Conservation (phyloP, 805 yeast species). For the Candida ascalaphidarum region DNA sequence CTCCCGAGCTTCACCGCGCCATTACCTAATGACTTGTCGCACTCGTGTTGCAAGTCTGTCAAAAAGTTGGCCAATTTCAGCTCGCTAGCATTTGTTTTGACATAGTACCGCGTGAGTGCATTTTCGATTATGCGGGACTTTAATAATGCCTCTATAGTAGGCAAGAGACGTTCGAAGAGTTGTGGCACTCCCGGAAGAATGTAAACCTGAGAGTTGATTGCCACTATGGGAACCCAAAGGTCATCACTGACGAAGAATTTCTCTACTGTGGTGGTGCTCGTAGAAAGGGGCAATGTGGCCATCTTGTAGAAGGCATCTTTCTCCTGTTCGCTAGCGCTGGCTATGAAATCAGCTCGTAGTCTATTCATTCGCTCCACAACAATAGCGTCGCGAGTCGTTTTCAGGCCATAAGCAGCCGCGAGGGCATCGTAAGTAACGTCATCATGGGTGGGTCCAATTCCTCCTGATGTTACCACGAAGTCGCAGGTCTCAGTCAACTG, state of each 20-base stretch:
- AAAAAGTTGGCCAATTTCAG: conserved; percentile 62
- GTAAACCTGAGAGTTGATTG: conserved; percentile 53
- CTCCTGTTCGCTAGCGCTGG: conserved; percentile 32
- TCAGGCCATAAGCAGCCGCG: conserved; percentile 54
- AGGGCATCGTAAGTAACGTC: conserved; percentile 76
- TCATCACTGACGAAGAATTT: conserved; percentile 36
- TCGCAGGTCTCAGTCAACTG: conserved; percentile 48
- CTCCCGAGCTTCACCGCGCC: conserved; percentile 63
- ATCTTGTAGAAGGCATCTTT: conserved; percentile 58
- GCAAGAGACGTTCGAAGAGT: conserved; percentile 50
- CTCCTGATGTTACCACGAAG: conserved; percentile 63
- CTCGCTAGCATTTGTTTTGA: conserved; percentile 55
- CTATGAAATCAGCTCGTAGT: conserved; percentile 30
- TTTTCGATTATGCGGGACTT: conserved; percentile 16
- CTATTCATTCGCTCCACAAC: conserved; percentile 54
- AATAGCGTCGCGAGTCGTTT: conserved; percentile 42
- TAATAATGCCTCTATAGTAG: conserved; percentile 30
- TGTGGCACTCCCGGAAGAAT: conserved; percentile 83
- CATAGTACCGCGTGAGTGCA: conserved; percentile 39
- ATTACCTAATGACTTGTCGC: conserved; percentile 18
- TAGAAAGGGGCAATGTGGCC: conserved; percentile 66
- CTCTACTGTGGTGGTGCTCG: conserved; percentile 21
- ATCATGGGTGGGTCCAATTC: conserved; percentile 85
- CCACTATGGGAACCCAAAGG: conserved; percentile 82
- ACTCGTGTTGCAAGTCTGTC: conserved; percentile 38